Evolutionary conservation across 495 filamentous ascomycete genomes (phyloP).

Genomic region (Podospora bellae-mahoneyi): DNA sequence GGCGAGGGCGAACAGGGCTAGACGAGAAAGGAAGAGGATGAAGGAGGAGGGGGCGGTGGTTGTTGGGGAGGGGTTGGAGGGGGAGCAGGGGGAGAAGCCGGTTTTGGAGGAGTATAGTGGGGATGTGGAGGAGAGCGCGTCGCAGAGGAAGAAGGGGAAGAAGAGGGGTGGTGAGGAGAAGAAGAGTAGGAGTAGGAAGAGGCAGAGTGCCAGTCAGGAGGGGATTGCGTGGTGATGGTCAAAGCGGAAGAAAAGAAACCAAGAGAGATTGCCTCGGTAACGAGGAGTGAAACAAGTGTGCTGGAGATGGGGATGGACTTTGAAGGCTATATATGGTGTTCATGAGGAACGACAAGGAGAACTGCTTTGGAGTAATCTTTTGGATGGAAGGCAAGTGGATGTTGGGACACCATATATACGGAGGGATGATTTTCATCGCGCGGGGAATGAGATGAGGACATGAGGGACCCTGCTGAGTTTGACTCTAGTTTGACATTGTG

Average conservation of each 20-base stretch:
- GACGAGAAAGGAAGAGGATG: background rate
- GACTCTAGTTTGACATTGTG: no score
- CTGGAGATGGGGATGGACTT: no score
- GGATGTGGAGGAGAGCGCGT: background rate
- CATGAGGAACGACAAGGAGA: no score
- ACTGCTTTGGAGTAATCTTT: no score
- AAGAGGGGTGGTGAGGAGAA: background rate
- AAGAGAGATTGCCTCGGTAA: no score
- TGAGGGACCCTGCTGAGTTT: no score
- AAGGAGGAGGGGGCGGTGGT: background rate
- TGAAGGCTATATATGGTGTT: no score
- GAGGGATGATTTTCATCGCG: no score
- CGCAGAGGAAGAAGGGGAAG: background rate
- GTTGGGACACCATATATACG: no score
- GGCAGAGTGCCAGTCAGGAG: background rate
- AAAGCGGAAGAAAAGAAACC: background rate
- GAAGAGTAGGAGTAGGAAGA: background rate
- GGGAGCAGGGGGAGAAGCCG: background rate
- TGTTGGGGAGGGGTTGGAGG: background rate
- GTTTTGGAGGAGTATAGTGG: background rate
- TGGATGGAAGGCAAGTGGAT: no score
- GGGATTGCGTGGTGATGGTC: slow-evolving; percentile 1
- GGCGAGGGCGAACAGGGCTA: slow-evolving; percentile 13
- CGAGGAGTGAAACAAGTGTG: no score
- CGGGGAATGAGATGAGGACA: no score